phyloP scores from a whole-genome alignment of 495 filamentous ascomycete genomes.

The Penicillium mononematosum region DNA sequence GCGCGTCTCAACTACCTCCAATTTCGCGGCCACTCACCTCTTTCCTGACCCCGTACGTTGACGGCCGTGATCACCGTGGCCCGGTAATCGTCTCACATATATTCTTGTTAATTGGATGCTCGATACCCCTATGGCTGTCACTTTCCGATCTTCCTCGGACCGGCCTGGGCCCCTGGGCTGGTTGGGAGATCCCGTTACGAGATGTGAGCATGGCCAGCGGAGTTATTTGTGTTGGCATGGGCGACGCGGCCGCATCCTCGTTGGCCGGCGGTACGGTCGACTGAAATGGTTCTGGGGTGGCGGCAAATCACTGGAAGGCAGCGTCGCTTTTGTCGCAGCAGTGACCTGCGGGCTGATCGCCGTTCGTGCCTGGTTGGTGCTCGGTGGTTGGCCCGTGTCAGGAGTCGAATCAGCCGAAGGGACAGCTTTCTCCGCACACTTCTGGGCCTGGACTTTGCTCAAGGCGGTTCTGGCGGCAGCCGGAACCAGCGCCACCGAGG shows the following conservation, averaged over 20 bases:
- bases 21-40: conserved; percentile 75
- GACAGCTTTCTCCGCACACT: conserved; percentile 16
- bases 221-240: conserved; percentile 90
- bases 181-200: conserved; percentile 69
- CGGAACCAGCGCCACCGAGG: conserved; percentile 88
- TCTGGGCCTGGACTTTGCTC: conserved; percentile 44
- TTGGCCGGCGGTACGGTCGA: conserved; percentile 82
- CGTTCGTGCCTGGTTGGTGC: conserved; percentile 71
- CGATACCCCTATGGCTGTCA: conserved; percentile 90
- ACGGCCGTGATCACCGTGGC: conserved; percentile 87
- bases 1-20: conserved; percentile 87
- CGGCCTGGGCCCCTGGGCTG: conserved; percentile 52
- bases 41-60: conserved; percentile 91
- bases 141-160: conserved; percentile 61
- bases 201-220: conserved; percentile 87
- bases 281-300: conserved; percentile 96
- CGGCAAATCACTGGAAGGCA: conserved; percentile 92
- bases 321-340: conserved; percentile 76
- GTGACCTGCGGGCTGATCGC: conserved; percentile 70
- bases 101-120: conserved; percentile 94
- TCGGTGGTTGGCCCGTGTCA: conserved; percentile 65
- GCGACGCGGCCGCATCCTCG: conserved; percentile 93
- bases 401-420: conserved; percentile 25
- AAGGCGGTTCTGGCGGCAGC: conserved; percentile 69
- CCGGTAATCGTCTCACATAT: conserved; percentile 95